Evolutionary conservation across 192 early-diverging fungal species (phyloP), one percentile per base, ranked within the genome.

Genomic region (Coemansia sp.): DNA sequence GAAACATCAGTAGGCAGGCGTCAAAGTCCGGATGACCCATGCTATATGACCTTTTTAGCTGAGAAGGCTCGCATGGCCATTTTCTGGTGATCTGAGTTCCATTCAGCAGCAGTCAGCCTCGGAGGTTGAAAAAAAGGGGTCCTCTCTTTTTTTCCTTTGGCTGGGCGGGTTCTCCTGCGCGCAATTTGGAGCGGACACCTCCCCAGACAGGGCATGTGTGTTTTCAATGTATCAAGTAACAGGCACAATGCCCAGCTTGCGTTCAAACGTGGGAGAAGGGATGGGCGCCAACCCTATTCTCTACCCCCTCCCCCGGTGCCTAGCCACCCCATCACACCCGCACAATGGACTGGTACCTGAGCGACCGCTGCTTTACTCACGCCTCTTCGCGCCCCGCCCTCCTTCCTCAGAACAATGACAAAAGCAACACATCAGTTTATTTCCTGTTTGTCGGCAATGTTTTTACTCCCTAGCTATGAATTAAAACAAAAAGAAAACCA

Each of bases 61-160:
- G 61, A 38, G 60, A 58, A 42, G 31, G 43, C 33, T 24, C 26
- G 37, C 35, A 62, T 34, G 33, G 26, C 37, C 33, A 45, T 70
- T 70, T 70, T 63, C 20, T 18, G 51, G 68, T 42, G 56, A 70
- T 70, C 68, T 63, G 62, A 62, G 33, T 36, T 58, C 56, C 56
- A 58, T 36, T 58, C 56, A 31, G 9, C 14, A 53, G 26, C 53
- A 34, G 53, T 1, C 53, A 28, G 14, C 34, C 53, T 28, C 53
- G 53, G 33, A 37, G 56, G 56, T 58, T 36, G 34, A 36, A 35
- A 58, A 36, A 37, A 58, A 31, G 31, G 56, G 50, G 13, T 16
- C 24, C 14, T 31, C 14, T 31, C 23, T 46, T 23, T 56, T 34
- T 56, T 56, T 18, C 11, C 14, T 18, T 56, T 37, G 56, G 34